phyloP scores from a whole-genome alignment of 2,329 filamentous ascomycete genomes.

The Cladophialophora chaetospira region DNA sequence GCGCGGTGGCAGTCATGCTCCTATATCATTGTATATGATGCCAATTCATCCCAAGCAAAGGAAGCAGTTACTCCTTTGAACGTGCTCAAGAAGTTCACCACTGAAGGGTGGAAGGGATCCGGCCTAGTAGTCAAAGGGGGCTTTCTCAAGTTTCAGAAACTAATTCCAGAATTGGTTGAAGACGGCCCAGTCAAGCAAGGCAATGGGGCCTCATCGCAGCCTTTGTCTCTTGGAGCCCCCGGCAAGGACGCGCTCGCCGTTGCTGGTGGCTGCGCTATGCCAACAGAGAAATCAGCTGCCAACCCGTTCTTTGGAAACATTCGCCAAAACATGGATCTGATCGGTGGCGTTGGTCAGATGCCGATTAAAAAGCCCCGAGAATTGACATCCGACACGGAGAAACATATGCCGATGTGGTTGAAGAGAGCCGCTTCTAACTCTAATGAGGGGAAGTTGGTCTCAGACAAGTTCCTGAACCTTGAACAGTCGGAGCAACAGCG shows the following conservation, averaged over 20 bases:
- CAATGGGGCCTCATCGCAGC: constrained; percentile 45
- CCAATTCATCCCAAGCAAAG: constrained; percentile 71
- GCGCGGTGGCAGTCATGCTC: constrained; percentile 72
- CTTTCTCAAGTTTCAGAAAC: constrained; percentile 70
- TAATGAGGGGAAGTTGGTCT: constrained; percentile 77
- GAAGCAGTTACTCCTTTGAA: constrained; percentile 81
- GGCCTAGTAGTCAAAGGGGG: constrained; percentile 79
- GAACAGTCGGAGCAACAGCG: constrained; percentile 83
- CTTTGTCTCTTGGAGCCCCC: constrained; percentile 54
- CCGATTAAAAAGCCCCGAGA: constrained; percentile 60
- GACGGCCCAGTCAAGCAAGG: constrained; percentile 41
- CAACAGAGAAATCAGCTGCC: constrained; percentile 63
- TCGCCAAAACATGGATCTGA: constrained; percentile 91
- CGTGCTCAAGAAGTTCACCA: constrained; percentile 89
- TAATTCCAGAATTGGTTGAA: constrained; percentile 68
- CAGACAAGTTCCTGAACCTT: constrained; percentile 79
- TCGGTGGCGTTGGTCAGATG: constrained; percentile 86
- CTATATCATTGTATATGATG: constrained; percentile 85
- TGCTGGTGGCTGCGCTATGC: constrained; percentile 86
- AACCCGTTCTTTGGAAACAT: constrained; percentile 97
- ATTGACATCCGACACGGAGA: constrained; percentile 50
- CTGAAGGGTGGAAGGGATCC: constrained; percentile 75
- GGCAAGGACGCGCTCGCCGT: constrained; percentile 68
- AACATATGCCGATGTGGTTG: constrained; percentile 75
- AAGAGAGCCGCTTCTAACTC: constrained; percentile 64